phyloP scores from a whole-genome alignment of 192 early-diverging fungal genomes.

The Coemansia sp. region DNA sequence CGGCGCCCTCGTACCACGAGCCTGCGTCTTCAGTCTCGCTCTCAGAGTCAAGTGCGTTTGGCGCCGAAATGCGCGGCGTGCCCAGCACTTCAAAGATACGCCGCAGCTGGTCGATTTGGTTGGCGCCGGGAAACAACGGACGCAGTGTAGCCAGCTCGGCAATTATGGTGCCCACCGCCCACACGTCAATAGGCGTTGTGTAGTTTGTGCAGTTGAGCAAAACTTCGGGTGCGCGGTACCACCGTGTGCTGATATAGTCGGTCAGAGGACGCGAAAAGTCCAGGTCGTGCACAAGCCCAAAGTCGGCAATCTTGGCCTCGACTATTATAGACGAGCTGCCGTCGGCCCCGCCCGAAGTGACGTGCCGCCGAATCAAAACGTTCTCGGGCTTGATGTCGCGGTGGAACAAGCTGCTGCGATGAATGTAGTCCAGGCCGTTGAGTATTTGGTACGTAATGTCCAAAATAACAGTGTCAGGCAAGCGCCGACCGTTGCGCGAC shows the following conservation, averaged over 20 bases:
- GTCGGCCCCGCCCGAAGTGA: slow-evolving; percentile 32
- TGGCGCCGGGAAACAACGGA: slow-evolving; percentile 91
- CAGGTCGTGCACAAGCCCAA: slow-evolving; percentile 91
- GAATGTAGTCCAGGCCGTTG: slow-evolving; percentile 84
- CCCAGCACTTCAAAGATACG: slow-evolving; percentile 84
- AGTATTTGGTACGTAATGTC: slow-evolving; percentile 88
- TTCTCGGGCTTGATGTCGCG: slow-evolving; percentile 99
- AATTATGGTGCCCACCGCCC: slow-evolving; percentile 91
- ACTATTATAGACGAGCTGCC: slow-evolving; percentile 44
- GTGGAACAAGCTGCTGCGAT: slow-evolving; percentile 91
- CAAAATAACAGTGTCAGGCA: slow-evolving; percentile 69
- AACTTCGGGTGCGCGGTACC: slow-evolving; percentile 97
- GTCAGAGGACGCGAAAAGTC: slow-evolving; percentile 89
- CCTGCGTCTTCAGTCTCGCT: slow-evolving; percentile 40
- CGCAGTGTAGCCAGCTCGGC: slow-evolving; percentile 85
- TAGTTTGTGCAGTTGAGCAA: slow-evolving; percentile 79
- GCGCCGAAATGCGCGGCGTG: slow-evolving; percentile 58
- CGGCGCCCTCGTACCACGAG: slow-evolving; percentile 73
- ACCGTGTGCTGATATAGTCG: slow-evolving; percentile 96
- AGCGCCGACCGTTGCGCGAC: slow-evolving; percentile 62
- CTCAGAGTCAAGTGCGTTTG: slow-evolving; percentile 5
- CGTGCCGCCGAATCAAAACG: slow-evolving; percentile 64
- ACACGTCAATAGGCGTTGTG: slow-evolving; percentile 91
- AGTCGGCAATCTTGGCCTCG: slow-evolving; percentile 89
- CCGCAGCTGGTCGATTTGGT: slow-evolving; percentile 90